phyloP scores from a whole-genome alignment of 2,329 filamentous ascomycete species.

The Pseudopyricularia cyperi region DNA sequence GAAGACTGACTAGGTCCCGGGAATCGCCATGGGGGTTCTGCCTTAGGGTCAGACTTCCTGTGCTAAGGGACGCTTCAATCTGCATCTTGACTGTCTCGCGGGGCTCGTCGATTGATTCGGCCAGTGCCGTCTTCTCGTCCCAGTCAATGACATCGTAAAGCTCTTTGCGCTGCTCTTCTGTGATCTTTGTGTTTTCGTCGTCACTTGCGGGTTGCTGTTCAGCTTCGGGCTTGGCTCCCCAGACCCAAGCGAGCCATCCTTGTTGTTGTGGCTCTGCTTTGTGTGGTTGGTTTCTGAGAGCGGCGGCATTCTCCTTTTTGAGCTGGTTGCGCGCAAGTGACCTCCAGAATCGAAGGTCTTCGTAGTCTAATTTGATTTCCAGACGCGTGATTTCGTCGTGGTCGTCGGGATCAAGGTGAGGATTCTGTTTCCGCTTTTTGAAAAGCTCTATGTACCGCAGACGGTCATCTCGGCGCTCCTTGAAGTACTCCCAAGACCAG shows the following conservation, averaged over 20 bases:
- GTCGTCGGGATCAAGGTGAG: constrained; percentile 59
- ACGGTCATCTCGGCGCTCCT: constrained; percentile 81
- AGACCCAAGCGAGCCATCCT: constrained; percentile 85
- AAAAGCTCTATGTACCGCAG: constrained; percentile 84
- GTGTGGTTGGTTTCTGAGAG: constrained; percentile 52
- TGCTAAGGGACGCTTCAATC: constrained; percentile 82
- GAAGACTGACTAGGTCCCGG: constrained; percentile 73
- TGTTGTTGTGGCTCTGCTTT: constrained; percentile 44
- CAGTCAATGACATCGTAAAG: constrained; percentile 97
- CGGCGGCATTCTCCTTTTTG: constrained; percentile 83
- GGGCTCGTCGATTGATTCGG: constrained; percentile 79
- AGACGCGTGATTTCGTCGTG: constrained; percentile 58
- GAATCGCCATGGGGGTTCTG: constrained; percentile 67
- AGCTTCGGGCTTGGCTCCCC: constrained; percentile 59
- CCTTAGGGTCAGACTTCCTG: constrained; percentile 89
- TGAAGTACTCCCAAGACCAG: constrained; percentile 96
- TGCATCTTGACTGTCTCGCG: constrained; percentile 88
- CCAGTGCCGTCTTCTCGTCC: constrained; percentile 86
- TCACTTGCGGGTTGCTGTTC: constrained; percentile 41
- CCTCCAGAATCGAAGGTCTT: constrained; percentile 94
- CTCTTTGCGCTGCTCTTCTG: constrained; percentile 90
- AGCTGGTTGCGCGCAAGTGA: constrained; percentile 88
- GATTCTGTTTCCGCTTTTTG: constrained; percentile 78
- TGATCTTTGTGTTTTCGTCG: constrained; percentile 73
- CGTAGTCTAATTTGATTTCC: constrained; percentile 81